phyloP scores from a whole-genome alignment of 2,329 filamentous ascomycete species.

The Microcera coccophila region DNA sequence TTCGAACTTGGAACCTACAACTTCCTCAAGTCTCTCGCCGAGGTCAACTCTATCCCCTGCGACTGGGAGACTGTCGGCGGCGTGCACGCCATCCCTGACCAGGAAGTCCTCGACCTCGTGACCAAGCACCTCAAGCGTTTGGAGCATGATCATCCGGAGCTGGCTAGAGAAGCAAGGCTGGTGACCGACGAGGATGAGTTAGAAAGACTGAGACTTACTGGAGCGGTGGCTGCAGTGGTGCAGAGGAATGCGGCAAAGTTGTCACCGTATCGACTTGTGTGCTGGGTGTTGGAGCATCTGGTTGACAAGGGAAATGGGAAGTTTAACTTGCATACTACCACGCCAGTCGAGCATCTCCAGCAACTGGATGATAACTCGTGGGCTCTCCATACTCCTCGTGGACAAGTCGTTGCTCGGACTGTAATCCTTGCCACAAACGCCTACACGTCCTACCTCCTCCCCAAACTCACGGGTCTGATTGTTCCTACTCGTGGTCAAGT shows the following conservation, averaged over 20 bases:
- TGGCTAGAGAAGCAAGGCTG: constrained; percentile 47
- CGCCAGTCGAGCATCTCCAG: constrained; percentile 55
- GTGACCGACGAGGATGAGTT: constrained; percentile 41
- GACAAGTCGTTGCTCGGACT: constrained; percentile 57
- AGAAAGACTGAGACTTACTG: constrained; percentile 50
- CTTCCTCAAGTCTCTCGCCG: constrained; percentile 56
- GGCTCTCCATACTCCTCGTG: constrained; percentile 64
- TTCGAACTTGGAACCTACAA: constrained; percentile 71
- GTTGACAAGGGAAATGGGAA: constrained; percentile 36
- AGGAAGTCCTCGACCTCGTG: constrained; percentile 51
- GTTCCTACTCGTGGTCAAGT: constrained; percentile 75
- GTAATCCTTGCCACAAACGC: constrained; percentile 80
- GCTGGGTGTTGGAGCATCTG: constrained; percentile 63
- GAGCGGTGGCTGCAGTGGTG: constrained; percentile 60
- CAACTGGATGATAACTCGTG: constrained; percentile 40
- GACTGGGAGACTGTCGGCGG: constrained; percentile 64
- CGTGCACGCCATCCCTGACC: constrained; percentile 60
- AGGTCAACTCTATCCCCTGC: constrained; percentile 57
- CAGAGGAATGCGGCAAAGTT: constrained; percentile 63
- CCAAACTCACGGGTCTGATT: constrained; percentile 65
- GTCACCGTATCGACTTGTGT: constrained; percentile 83
- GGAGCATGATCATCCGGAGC: constrained; percentile 49
- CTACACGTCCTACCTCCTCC: constrained; percentile 74
- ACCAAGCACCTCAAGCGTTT: constrained; percentile 50
- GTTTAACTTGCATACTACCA: constrained; percentile 73